These are phyloP conservation scores for Asterophora lycoperdoides DNA, from an alignment of 768 basidiomycete species.

Conservation along the genomic window DNA sequence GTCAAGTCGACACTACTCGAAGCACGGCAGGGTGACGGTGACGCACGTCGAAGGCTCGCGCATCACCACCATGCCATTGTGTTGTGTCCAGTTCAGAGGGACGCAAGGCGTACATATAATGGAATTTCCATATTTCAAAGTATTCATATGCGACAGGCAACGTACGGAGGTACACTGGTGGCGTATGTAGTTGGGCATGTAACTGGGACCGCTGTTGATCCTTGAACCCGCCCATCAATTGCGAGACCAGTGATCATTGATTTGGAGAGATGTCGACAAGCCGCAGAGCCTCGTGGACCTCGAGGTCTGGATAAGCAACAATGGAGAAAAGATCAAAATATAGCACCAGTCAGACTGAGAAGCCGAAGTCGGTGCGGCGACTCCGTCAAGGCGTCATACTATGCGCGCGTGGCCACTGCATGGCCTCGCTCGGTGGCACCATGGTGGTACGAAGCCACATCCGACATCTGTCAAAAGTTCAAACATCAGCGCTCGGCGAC, in stretches of 20 bases:
- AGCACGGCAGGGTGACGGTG: background rate
- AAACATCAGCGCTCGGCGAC: too few species aligned
- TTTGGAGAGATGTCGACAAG: slow-evolving; percentile 1
- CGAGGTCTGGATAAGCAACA: background rate
- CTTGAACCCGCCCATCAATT: slow-evolving; percentile 3
- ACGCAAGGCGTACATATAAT: background rate
- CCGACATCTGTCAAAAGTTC: too few species aligned
- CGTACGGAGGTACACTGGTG: background rate
- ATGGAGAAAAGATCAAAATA: background rate
- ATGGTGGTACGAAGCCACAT: too few species aligned
- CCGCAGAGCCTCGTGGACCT: slow-evolving; percentile 3
- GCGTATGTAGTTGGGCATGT: background rate
- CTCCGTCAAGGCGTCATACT: slow-evolving; percentile 2
- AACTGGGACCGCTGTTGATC: background rate
- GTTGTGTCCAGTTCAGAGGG: background rate
- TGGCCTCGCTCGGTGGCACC: background rate
- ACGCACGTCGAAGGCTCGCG: background rate
- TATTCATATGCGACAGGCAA: background rate
- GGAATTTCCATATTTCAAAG: slow-evolving; percentile 4
- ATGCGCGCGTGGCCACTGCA: too few species aligned
- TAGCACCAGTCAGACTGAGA: background rate
- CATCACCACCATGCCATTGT: too few species aligned
- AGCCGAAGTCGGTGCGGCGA: background rate
- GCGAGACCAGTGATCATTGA: slow-evolving; percentile 8
- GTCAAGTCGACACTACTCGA: slow-evolving; percentile 4